A percentile compares a stretch with the other conserved stretches of the same genome.
phyloP scores from a whole-genome alignment of 2,329 filamentous ascomycete species.

The Neobulgaria alba region DNA sequence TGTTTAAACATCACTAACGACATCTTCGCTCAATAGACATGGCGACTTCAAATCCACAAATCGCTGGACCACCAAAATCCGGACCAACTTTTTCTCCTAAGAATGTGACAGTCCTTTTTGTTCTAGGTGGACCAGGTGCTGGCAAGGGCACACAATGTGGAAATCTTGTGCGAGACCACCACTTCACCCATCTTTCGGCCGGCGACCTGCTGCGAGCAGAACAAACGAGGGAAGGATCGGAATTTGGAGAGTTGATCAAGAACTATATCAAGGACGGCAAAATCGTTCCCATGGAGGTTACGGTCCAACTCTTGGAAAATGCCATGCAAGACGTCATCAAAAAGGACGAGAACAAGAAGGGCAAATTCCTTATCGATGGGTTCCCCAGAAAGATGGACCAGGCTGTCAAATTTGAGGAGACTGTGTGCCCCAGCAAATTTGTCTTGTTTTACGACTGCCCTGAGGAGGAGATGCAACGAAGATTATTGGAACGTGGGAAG shows the following conservation, averaged over 20 bases:
- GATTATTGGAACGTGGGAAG: constrained; percentile 82
- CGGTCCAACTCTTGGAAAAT: constrained; percentile 86
- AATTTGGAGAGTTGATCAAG: constrained; percentile 90
- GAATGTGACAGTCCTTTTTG: constrained; percentile 87
- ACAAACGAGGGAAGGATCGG: constrained; percentile 74
- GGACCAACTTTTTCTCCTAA: constrained; percentile 63
- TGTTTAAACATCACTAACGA: constrained; percentile 5
- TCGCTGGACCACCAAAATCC: constrained; percentile 32
- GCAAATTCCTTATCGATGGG: constrained; percentile 69
- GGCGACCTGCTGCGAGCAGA: constrained; percentile 91
- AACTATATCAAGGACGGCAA: constrained; percentile 87
- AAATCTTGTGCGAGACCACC: constrained; percentile 77
- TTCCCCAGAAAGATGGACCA: constrained; percentile 98
- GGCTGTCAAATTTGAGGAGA: constrained; percentile 84
- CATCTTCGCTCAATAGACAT: constrained; percentile 1
- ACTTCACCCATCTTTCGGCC: constrained; percentile 87
- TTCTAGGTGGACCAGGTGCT: constrained; percentile 89
- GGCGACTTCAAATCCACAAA: background rate
- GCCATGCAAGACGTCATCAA: constrained; percentile 70
- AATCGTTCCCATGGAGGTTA: constrained; percentile 99
- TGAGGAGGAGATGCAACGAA: constrained; percentile 76
- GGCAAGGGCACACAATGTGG: constrained; percentile 96
- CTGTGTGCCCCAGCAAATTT: constrained; percentile 73
- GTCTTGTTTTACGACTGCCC: constrained; percentile 94
- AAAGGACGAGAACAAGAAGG: constrained; percentile 40